A percentile compares a stretch with the other conserved stretches of the same genome.
Evolutionary conservation across 352 stramenopile genomes (phyloP).

Genomic region (Phytopythium oedochilum): DNA sequence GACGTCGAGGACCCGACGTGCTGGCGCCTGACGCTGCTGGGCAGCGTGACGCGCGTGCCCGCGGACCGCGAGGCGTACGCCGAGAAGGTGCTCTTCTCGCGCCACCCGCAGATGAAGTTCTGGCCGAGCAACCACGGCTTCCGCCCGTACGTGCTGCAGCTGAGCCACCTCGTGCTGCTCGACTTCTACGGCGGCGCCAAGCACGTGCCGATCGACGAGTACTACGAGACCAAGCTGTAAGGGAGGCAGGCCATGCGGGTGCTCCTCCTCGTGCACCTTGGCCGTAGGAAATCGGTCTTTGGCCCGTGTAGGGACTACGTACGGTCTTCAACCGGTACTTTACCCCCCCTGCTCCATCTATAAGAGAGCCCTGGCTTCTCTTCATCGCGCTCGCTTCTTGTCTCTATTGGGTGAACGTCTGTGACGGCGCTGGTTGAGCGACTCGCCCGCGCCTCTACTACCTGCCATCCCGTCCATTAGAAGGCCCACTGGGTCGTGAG

Average conservation of each 20-base stretch:
- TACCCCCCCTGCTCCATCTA: too few relatives aligned
- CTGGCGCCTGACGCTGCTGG: constrained; percentile 58
- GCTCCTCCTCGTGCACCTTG: too few relatives aligned
- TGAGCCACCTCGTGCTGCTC: constrained; percentile 57
- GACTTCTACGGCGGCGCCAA: constrained; percentile 75
- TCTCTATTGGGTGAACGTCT: too few relatives aligned
- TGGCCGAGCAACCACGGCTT: constrained; percentile 65
- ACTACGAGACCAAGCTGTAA: constrained; percentile 50
- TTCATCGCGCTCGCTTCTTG: not conserved
- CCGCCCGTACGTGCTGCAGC: constrained; percentile 40
- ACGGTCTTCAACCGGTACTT: too few relatives aligned
- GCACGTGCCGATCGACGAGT: constrained; percentile 53
- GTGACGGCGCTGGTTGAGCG: too few relatives aligned
- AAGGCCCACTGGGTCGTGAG: constrained; percentile 84
- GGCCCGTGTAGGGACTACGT: too few relatives aligned
- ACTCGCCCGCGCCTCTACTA: too few relatives aligned
- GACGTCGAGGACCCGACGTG: constrained; percentile 71
- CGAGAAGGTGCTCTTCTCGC: constrained; percentile 62
- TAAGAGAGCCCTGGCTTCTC: too few relatives aligned
- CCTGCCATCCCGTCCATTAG: constrained; percentile 16
- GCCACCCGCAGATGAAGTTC: constrained; percentile 62
- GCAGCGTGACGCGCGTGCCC: constrained; percentile 42
- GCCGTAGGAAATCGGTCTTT: too few relatives aligned
- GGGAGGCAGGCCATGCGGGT: too few relatives aligned
- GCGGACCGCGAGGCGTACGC: constrained; percentile 36